phyloP scores from a whole-genome alignment of 176 grass and related monocot genomes.

The Poa pratensis region DNA sequence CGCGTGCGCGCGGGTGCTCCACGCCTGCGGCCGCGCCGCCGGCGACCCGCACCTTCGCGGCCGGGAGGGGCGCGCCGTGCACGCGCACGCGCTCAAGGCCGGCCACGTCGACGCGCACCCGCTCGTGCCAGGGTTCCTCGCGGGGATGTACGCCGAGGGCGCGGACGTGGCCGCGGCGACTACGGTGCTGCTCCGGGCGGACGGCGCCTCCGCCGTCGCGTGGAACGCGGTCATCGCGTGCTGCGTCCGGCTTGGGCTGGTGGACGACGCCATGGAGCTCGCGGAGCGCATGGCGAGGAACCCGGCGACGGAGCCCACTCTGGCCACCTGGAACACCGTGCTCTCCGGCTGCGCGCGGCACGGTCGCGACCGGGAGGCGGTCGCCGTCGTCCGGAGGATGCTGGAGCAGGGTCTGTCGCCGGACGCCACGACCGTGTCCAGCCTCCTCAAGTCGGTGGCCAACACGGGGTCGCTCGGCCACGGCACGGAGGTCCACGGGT shows the following conservation, averaged over 20 bases:
- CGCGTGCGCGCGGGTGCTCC: conserved; percentile 68
- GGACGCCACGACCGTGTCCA: conserved; percentile 59
- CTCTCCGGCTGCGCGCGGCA: conserved; percentile 71
- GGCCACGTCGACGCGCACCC: conserved; percentile 35
- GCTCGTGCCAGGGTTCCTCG: conserved; percentile 76
- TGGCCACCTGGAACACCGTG: conserved; percentile 80
- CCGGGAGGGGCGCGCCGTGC: conserved; percentile 61
- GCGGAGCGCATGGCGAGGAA: conserved; percentile 49
- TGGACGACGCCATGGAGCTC: conserved; percentile 70
- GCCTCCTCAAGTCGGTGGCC: conserved; percentile 67
- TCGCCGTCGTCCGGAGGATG: conserved; percentile 51
- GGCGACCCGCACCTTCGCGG: background rate
- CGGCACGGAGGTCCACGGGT: conserved; percentile 68
- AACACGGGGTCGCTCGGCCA: conserved; percentile 47
- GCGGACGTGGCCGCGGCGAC: conserved; percentile 51
- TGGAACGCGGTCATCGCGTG: conserved; percentile 88
- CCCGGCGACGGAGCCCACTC: conserved; percentile 41
- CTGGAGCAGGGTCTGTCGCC: conserved; percentile 48
- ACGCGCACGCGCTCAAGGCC: conserved; percentile 56
- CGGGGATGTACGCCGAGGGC: conserved; percentile 89
- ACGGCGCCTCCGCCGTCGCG: conserved; percentile 42
- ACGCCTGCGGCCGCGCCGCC: conserved; percentile 64
- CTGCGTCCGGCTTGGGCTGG: conserved; percentile 71
- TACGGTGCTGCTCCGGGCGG: conserved; percentile 60
- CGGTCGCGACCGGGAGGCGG: conserved; percentile 50